phyloP scores from a whole-genome alignment of 192 early-diverging fungal genomes.

The Rhizophagus clarus region DNA sequence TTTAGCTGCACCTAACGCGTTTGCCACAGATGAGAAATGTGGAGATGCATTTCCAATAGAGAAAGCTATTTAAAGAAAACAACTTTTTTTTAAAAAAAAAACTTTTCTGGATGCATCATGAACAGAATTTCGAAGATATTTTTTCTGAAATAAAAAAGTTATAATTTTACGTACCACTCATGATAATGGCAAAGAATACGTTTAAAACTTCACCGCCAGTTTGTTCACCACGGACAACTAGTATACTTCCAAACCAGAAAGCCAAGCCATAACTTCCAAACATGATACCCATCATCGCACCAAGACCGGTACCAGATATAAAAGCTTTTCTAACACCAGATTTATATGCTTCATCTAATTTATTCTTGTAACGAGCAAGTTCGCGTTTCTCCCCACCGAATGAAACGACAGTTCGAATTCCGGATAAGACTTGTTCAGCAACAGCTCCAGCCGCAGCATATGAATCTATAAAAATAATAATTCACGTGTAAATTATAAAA shows the following conservation, averaged over 20 bases:
- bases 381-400: conserved; percentile 82
- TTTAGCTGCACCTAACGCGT: conserved; percentile 81
- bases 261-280: conserved; percentile 79
- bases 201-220: conserved; percentile 62
- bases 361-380: conserved; percentile 59
- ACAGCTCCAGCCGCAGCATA: conserved; percentile 87
- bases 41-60: conserved; percentile 52
- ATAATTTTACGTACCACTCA: conserved; percentile 54
- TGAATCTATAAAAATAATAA: conserved; percentile 42
- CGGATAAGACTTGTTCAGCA: conserved; percentile 83
- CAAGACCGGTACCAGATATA: conserved; percentile 61
- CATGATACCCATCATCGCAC: conserved; percentile 62
- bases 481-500: neutral
- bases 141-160: neutral
- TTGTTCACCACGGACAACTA: conserved; percentile 55
- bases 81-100: neutral
- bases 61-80: conserved; percentile 1
- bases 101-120: no score
- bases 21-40: conserved; percentile 73
- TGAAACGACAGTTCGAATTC: conserved; percentile 85
- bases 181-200: conserved; percentile 89
- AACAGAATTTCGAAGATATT: no score
- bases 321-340: conserved; percentile 64
- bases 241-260: conserved; percentile 82
- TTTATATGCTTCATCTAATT: conserved; percentile 66